These are phyloP conservation scores for Multifurca ochricompacta DNA, from an alignment of 768 basidiomycete species.

Conservation along the genomic window DNA sequence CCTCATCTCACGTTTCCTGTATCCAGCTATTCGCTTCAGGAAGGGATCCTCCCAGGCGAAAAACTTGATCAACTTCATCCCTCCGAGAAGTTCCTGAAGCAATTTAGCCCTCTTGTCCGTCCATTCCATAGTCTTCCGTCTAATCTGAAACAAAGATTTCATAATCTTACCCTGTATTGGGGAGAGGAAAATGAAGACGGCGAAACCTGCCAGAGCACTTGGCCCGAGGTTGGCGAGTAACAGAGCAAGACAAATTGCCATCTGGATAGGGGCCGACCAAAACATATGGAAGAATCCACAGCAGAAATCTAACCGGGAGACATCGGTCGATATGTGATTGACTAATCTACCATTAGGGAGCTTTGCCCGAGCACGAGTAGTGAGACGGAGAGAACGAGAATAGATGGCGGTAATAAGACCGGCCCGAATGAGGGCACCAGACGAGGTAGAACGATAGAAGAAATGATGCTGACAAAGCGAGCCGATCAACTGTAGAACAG, in stretches of 20 bases:
- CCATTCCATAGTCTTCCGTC: slow-evolving; percentile 76
- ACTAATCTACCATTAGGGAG: slow-evolving; percentile 86
- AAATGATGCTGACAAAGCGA: slow-evolving; percentile 73
- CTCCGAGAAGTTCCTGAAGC: slow-evolving; percentile 81
- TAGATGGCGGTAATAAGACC: slow-evolving; percentile 88
- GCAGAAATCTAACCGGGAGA: slow-evolving; percentile 87
- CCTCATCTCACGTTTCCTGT: slow-evolving; percentile 64
- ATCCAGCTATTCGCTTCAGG: slow-evolving; percentile 60
- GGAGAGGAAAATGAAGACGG: slow-evolving; percentile 58
- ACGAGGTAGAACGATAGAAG: slow-evolving; percentile 66
- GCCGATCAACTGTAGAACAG: slow-evolving; percentile 57
- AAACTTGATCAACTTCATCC: slow-evolving; percentile 89
- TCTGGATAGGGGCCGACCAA: slow-evolving; percentile 71
- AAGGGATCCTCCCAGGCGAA: slow-evolving; percentile 87
- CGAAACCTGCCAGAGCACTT: slow-evolving; percentile 47
- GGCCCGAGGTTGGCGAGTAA: slow-evolving; percentile 67
- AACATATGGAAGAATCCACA: slow-evolving; percentile 73
- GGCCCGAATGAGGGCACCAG: slow-evolving; percentile 74
- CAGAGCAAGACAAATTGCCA: slow-evolving; percentile 67
- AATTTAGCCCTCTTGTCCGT: slow-evolving; percentile 87
- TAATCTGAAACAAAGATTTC: slow-evolving; percentile 60
- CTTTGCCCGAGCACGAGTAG: slow-evolving; percentile 68
- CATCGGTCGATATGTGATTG: slow-evolving; percentile 89
- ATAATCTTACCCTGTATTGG: slow-evolving; percentile 69
- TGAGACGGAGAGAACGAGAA: slow-evolving; percentile 64